Percentiles rank a stretch among this genome's conserved stretches.
These are phyloP conservation scores for Russula abietina DNA, from an alignment of 768 basidiomycete genomes.

Conservation along the genomic window DNA sequence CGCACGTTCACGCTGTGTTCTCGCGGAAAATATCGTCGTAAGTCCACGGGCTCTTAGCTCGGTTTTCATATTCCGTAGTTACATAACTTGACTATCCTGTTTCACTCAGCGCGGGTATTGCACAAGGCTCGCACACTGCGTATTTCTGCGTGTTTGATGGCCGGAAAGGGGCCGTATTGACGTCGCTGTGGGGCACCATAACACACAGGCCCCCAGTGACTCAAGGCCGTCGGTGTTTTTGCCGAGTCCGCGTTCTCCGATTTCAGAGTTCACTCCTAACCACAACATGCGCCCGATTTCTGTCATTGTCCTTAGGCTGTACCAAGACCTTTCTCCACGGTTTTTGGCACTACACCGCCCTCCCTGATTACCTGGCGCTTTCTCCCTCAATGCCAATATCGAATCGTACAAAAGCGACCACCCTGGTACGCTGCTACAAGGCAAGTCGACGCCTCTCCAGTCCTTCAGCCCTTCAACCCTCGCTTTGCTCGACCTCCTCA, in stretches of 20 bases:
- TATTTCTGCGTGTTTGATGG: neutral
- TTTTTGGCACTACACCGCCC: neutral
- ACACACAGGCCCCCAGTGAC: neutral
- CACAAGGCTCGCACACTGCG: neutral
- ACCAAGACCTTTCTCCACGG: neutral
- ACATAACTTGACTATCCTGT: neutral
- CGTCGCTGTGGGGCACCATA: neutral
- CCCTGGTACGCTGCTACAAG: neutral
- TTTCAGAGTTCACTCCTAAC: neutral
- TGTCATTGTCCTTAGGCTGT: neutral
- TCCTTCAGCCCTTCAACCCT: neutral
- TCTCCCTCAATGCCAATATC: neutral
- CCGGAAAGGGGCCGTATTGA: neutral
- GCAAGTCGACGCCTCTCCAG: neutral
- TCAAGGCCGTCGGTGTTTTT: neutral
- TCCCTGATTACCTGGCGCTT: neutral
- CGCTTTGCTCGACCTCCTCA: neutral
- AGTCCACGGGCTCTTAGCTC: neutral
- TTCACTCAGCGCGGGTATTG: neutral
- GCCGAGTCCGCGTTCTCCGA: neutral
- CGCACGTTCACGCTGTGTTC: neutral
- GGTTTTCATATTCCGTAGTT: neutral
- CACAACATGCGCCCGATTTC: neutral
- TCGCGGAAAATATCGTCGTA: too few relatives aligned
- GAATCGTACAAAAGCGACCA: neutral